Conservation (phyloP, 208 protist genomes). For the Leishmania tropica region DNA sequence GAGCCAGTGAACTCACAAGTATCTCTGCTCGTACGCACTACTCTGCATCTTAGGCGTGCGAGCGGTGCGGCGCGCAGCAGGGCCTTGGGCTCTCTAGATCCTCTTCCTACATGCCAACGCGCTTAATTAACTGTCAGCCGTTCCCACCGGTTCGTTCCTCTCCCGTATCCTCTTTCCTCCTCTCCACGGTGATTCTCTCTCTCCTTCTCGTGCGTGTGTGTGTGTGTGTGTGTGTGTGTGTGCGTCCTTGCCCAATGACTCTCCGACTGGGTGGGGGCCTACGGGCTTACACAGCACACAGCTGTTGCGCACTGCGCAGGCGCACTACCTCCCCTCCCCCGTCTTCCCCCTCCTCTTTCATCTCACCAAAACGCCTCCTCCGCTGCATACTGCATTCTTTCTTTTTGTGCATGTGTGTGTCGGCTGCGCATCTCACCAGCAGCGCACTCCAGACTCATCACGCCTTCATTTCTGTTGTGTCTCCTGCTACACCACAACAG, state of each 20-base stretch:
- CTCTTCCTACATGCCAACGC: neutral
- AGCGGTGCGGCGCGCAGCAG: neutral
- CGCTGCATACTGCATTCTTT: neutral
- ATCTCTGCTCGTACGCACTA: neutral
- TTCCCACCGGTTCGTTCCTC: neutral
- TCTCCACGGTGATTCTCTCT: neutral
- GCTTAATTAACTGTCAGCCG: neutral
- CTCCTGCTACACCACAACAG: neutral
- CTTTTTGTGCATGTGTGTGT: neutral
- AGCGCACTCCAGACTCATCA: neutral
- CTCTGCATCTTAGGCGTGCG: neutral
- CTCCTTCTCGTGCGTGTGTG: neutral
- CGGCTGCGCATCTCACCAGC: neutral
- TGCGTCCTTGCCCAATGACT: neutral
- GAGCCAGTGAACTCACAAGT: neutral
- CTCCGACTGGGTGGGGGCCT: neutral
- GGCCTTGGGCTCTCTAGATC: too few species aligned
- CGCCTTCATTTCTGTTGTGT: neutral
- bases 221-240: neutral
- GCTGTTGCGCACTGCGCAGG: neutral
- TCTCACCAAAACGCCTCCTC: neutral
- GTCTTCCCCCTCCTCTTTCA: conserved; percentile 8
- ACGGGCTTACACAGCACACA: neutral
- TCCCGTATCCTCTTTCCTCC: neutral
- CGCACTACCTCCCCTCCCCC: neutral